Percentiles rank a stretch among this genome's conserved stretches.
These are phyloP conservation scores for Isatis tinctoria DNA, from an alignment of 345 rosid species.

Conservation along the genomic window DNA sequence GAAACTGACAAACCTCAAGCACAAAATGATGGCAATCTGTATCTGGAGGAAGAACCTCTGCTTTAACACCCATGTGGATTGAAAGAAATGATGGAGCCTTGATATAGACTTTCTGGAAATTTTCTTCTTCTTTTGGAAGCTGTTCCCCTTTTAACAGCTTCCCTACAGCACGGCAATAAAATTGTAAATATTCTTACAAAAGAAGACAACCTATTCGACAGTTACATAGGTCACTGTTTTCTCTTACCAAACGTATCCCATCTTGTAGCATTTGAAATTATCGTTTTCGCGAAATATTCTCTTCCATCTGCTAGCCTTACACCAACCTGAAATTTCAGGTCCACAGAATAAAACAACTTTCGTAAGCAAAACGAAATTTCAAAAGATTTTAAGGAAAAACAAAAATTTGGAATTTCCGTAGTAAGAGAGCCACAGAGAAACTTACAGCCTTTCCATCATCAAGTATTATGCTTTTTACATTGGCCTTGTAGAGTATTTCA, in stretches of 20 bases:
- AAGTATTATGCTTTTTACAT: constrained; percentile 63
- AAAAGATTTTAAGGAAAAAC: neutral
- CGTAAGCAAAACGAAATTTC: neutral
- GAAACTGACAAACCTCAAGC: constrained; percentile 60
- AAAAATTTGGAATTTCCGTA: neutral
- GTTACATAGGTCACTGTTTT: neutral
- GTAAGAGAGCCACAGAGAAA: constrained; percentile 18
- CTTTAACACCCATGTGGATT: constrained; percentile 93
- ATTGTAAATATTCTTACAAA: neutral
- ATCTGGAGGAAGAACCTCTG: constrained; percentile 72
- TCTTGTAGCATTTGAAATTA: constrained; percentile 95
- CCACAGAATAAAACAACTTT: neutral
- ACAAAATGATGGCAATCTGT: constrained; percentile 96
- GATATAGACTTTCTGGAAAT: constrained; percentile 78
- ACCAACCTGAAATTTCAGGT: constrained; percentile 56
- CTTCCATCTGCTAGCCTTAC: constrained; percentile 87
- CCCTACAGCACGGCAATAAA: constrained; percentile 38
- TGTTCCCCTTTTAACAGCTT: constrained; percentile 79
- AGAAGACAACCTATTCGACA: neutral
- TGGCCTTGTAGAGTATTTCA: constrained; percentile 82
- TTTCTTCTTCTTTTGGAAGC: constrained; percentile 87
- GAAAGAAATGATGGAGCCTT: constrained; percentile 99
- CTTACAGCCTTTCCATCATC: constrained; percentile 86
- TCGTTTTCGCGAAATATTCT: constrained; percentile 62
- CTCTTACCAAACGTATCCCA: constrained; percentile 98